Base-by-base conservation (phyloP, 768 basidiomycete species). In the Imleria badia region DNA sequence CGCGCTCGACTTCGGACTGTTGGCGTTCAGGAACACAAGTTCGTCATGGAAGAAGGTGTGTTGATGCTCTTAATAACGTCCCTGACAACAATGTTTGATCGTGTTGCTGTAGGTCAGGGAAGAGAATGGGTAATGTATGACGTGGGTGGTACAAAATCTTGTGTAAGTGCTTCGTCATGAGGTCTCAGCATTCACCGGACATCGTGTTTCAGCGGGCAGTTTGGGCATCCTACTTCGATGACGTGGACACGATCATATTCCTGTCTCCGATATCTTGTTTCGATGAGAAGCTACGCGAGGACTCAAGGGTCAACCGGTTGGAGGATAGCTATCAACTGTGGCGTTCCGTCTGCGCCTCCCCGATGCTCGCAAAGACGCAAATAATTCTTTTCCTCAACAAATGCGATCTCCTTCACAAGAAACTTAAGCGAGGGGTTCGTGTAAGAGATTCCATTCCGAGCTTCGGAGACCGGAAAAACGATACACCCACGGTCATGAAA, bases 211-310 rank as follows among this genome's bases (percentile, higher is more conserved):
- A 89, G 87, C 79, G 89, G 51, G 77, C 78, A 19, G 85, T 83
- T 0, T 93, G 91, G 90, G 84, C 83, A 65, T 83, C 87, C 5
- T 91, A 85, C 69, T 91, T 92, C 57, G 88, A 91, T 59, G 87
- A 90, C 66, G 83, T 87, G 49, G 83, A 90, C 70, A 84, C 89
- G 2, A 89, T 93, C 67, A 91, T 94, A 61, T 93, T 92, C 73
- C 81, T 93, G 35, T 69, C 68, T 45, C 75, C 78, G 59, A 85
- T 93, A 61, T 90, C 87, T 26, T 87, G 88, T 50, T 94, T 93
- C 66, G 87, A 93, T 62, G 90, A 93, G 67, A 81, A 78, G 47
- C 76, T 93, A 0, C 83, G 83, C 6, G 91, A 91, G 68, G 81
- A 91, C 62, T 76, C 75, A 5, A 72, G 72, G 1, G 80, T 90